Base-by-base conservation (phyloP, 148 eudicot genomes). In the Camellia lanceoleosa region DNA sequence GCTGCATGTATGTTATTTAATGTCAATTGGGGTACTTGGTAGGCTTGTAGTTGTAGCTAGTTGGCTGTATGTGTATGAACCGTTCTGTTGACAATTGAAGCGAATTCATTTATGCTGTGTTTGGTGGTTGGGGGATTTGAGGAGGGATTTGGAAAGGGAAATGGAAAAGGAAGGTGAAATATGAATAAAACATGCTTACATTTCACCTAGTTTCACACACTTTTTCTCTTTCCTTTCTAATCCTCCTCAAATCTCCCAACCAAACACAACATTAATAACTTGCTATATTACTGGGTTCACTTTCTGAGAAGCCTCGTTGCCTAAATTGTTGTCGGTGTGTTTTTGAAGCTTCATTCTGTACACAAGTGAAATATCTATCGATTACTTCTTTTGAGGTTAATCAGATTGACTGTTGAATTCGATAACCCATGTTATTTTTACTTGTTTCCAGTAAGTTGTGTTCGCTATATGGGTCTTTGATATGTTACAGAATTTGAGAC, bases 401-500 rank as follows among this genome's bases (percentile, higher is more conserved):
- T 4, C 9, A 46, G 9, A 70, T 42, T 8, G 12, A 54, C 79
- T 76, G 11, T 62, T 3, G 59, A 61, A 75, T 58, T 18, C 68
- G 38, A 69, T 47, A 38, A 20, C 59, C 18, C 49, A 19, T 63
- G 71, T 65, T 60, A 5, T 62, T 47, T 38, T n/a, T 10, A 16
- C 60, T 54, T 54, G 54, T 80, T 80, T 73, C 11, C 20, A 38
- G 43, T 62, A 13, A 11, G 15, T 61, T 44, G 38, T 63, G 46
- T 49, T 42, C 3, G 75, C 12, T 11, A 3, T 56, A 11, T 70
- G 19, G 16, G 11, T 41, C 30, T 18, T n/a, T 77, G 49, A 4
- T 68, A 41, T 59, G 15, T 23, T 10, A 46, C 15, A 74, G 47
- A 44, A 66, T 67, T 58, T 60, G 76, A 58, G 63, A n/a, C 75